Base-by-base conservation (phyloP, 169 alveolate species). In the Plasmodium billcollinsi region DNA sequence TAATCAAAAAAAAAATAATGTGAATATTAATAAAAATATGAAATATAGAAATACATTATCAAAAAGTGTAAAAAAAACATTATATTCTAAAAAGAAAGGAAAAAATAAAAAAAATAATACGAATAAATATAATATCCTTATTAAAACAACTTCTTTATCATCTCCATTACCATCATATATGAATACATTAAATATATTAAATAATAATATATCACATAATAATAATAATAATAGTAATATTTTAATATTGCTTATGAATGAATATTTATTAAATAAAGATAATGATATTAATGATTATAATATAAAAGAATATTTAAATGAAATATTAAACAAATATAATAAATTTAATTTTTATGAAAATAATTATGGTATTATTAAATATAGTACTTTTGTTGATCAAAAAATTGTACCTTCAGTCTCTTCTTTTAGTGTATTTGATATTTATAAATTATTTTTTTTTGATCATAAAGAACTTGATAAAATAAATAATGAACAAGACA, bases 371-470 rank as follows among this genome's bases (percentile, higher is more conserved):
- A 61, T 47, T 1, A 9, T 4, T 12, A 61, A 50, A 47, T 45
- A 67, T 24, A 74, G 39, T 7, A 3, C n/a, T 8, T 39, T 33
- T 8, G 12, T 59, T 18, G 50, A 47, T 61, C 52, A 74, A 0
- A 29, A 39, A 39, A 3, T 14, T 7, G 18, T 65, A 8, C 49
- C 61, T 1, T 56, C 71, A 2, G 54, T 59, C 8, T 20, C 33
- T 70, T 47, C 70, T 12, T 78, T 78, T 26, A 78, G 89, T 26
- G 24, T 67, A 18, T 78, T 49, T 61, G 89, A 78, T 24, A 45
- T 78, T 20, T 78, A 66, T 66, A 78, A 78, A 20, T 26, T 78
- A 18, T 78, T 78, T 66, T 58, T 78, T 12, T 59, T 49, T 12
- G 73, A 66, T 24, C 50, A 61, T 74, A 74, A 29, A 14, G 71